These are phyloP conservation scores for Coriaria nepalensis DNA, from an alignment of 306 rosid species.

Conservation along the genomic window DNA sequence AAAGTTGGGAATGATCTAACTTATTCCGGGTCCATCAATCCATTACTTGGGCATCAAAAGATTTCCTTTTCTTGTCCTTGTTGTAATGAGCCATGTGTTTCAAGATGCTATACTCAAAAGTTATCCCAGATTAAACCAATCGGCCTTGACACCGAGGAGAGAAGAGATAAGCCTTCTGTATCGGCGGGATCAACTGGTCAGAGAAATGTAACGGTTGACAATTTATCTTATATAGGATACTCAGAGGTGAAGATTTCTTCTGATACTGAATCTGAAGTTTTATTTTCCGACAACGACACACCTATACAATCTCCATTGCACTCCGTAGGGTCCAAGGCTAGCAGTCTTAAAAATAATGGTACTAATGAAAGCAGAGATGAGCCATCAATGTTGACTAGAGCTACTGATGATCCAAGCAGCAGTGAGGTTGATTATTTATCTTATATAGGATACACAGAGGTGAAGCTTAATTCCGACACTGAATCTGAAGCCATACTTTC, in stretches of 20 bases:
- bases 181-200: slow-evolving; percentile 19
- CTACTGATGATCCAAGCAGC: slow-evolving; percentile 19
- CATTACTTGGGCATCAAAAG: slow-evolving; percentile 28
- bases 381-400: slow-evolving; percentile 21
- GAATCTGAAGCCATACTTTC: slow-evolving; percentile 55
- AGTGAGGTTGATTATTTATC: slow-evolving; percentile 41
- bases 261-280: slow-evolving; percentile 66
- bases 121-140: slow-evolving; percentile 24
- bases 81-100: slow-evolving; percentile 39
- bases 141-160: slow-evolving; percentile 15
- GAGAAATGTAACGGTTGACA: slow-evolving; percentile 32
- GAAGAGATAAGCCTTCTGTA: slow-evolving; percentile 16
- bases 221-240: slow-evolving; percentile 57
- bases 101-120: slow-evolving; percentile 17
- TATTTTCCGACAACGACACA: slow-evolving; percentile 33
- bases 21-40: slow-evolving; percentile 19
- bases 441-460: slow-evolving; percentile 62
- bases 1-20: slow-evolving; percentile 38
- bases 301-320: too few relatives aligned
- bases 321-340: too few relatives aligned
- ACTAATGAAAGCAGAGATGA: slow-evolving; percentile 11
- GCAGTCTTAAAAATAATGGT: background rate
- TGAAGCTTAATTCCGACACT: slow-evolving; percentile 59
- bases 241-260: slow-evolving; percentile 60
- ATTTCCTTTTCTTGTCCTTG: slow-evolving; percentile 36